Conservation (phyloP, 163 green algal genomes). For the Chlorella variabilis region DNA sequence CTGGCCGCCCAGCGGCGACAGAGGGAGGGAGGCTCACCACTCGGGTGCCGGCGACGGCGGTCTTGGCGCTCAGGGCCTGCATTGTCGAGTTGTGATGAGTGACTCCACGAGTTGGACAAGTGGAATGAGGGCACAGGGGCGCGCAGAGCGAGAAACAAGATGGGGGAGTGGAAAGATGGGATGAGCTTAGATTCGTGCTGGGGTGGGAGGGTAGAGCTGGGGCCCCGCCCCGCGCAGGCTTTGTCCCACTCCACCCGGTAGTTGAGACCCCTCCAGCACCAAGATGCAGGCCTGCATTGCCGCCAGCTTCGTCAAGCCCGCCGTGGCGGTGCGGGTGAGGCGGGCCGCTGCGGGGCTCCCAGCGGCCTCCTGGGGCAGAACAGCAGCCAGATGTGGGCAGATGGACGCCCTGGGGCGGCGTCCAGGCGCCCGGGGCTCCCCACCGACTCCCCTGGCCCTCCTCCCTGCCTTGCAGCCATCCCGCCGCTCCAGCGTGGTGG, state of each 20-base stretch:
- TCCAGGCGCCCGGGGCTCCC: background rate
- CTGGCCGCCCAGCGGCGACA: background rate
- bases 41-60: background rate
- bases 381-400: background rate
- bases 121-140: background rate
- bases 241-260: background rate
- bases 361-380: background rate
- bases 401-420: background rate
- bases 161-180: background rate
- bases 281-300: background rate
- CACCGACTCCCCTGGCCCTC: background rate
- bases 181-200: background rate
- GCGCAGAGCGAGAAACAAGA: background rate
- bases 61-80: conserved; percentile 14
- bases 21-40: background rate
- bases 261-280: background rate
- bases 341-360: background rate
- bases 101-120: background rate
- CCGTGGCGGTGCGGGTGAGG: background rate
- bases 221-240: background rate
- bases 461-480: background rate
- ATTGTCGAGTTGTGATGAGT: background rate
- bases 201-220: background rate
- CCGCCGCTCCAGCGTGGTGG: conserved; percentile 27
- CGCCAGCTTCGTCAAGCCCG: conserved; percentile 4